Evolutionary conservation across 2,329 filamentous ascomycete species (phyloP).

Genomic region (Plenodomus tracheiphilus): DNA sequence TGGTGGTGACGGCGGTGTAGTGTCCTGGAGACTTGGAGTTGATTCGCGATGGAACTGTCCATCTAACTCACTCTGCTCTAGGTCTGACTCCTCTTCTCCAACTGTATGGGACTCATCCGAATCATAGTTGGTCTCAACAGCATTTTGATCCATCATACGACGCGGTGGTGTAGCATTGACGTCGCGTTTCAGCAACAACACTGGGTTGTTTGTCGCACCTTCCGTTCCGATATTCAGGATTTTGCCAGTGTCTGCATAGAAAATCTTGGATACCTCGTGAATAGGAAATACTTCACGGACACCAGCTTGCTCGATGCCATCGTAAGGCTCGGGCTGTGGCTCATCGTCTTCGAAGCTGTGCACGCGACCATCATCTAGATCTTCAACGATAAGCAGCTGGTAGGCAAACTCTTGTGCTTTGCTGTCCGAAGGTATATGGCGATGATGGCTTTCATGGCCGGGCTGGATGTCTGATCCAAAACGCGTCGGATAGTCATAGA

Average conservation of each 20-base stretch:
- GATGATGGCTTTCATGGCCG: conserved; percentile 19
- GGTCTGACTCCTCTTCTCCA: conserved; percentile 26
- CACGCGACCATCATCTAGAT: conserved; percentile 72
- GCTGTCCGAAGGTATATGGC: conserved; percentile 47
- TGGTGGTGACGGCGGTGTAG: conserved; percentile 15
- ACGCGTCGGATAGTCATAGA: conserved; percentile 50
- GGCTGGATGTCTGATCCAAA: conserved; percentile 19
- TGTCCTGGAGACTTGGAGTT: conserved; percentile 20
- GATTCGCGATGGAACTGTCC: conserved; percentile 51
- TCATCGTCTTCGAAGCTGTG: conserved; percentile 67
- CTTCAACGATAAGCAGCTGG: conserved; percentile 79
- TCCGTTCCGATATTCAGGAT: conserved; percentile 80
- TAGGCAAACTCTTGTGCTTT: conserved; percentile 72
- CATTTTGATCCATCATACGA: conserved; percentile 56
- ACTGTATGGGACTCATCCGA: conserved; percentile 47
- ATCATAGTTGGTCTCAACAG: conserved; percentile 29
- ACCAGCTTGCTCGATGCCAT: conserved; percentile 64
- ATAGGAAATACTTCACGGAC: conserved; percentile 69
- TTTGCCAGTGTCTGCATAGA: conserved; percentile 88
- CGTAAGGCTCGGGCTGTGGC: conserved; percentile 60
- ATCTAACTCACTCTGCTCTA: conserved; percentile 51
- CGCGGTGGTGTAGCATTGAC: conserved; percentile 64
- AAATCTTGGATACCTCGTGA: conserved; percentile 83
- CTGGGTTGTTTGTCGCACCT: conserved; percentile 70
- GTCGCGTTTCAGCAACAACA: conserved; percentile 75